Evolutionary conservation across 495 filamentous ascomycete genomes (phyloP), one percentile per base, ranked within the genome.

Genomic region (Pseudomonodictys pantanalensis): DNA sequence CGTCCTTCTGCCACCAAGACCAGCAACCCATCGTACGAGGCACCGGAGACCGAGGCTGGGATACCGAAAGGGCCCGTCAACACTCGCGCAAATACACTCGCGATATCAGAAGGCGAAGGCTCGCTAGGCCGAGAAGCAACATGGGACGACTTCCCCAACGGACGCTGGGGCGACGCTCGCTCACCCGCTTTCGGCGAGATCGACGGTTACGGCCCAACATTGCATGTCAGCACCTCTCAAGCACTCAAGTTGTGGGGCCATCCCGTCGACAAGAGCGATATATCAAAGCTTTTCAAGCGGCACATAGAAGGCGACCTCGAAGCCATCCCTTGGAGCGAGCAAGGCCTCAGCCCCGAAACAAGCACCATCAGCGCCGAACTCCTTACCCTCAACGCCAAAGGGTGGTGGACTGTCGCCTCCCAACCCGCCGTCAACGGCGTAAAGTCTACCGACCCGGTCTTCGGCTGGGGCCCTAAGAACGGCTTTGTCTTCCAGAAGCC

Each of bases 101-200:
- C 90, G 18, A 96, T 96, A 51, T 95, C 92, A 0, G 91, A 96
- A 77, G 92, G 92, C 2, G 84, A 92, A 62, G 92, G 92, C 35
- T 78, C 88, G n/a, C 79, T 96, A 11, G 93, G 92, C 29, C 80
- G 95, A 58, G 95, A 97, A 76, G 95, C 95, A 22, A 97, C 93
- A 5, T 98, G 93, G 93, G 93, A 98, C 70, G 93, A 98, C 74
- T 98, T 86, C 76, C 93, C 95, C 51, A 98, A 98, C 78, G 95
- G 93, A 24, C 84, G 93, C 43, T 98, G 92, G 86, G 93, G 93
- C 69, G 92, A 97, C 69, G 90, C 92, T 9, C 70, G 75, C 41
- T 73, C 70, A 1, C 87, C 89, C 1, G 93, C 93, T 0, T 98
- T 95, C 72, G 92, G 93, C 58, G 90, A 95, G 71, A 95, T 96